Conservation (phyloP, 345 rosid genomes). For the Anacardium occidentale region DNA sequence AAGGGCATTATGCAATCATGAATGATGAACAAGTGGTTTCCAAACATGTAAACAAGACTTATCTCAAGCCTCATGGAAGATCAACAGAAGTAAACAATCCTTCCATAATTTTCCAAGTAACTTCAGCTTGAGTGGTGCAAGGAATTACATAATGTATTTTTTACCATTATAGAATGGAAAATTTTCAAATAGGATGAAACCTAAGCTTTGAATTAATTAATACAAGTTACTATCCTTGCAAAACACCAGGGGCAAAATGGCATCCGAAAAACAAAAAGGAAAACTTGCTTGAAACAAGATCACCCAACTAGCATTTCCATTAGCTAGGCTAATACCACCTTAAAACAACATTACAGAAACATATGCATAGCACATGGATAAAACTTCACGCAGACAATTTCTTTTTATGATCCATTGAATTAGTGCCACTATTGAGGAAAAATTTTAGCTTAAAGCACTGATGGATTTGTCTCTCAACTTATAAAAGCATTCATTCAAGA, state of each 20-base stretch:
- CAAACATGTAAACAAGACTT: not conserved
- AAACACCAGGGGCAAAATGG: not conserved
- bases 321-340: not conserved
- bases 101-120: not conserved
- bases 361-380: no score
- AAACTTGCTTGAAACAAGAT: not conserved
- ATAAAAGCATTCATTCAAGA: constrained; percentile 2
- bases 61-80: not conserved
- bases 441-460: not conserved
- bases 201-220: not conserved
- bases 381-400: not conserved
- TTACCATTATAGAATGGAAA: no score
- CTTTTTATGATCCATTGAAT: not conserved
- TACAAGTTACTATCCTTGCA: not conserved
- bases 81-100: not conserved
- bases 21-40: not conserved
- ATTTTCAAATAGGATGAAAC: not conserved
- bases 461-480: not conserved
- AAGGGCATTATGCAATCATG: not conserved
- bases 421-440: not conserved
- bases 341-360: not conserved
- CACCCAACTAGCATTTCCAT: not conserved
- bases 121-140: not conserved
- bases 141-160: not conserved
- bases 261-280: not conserved